phyloP scores from a whole-genome alignment of 169 alveolate species.

The Plasmodium chabaudi region DNA sequence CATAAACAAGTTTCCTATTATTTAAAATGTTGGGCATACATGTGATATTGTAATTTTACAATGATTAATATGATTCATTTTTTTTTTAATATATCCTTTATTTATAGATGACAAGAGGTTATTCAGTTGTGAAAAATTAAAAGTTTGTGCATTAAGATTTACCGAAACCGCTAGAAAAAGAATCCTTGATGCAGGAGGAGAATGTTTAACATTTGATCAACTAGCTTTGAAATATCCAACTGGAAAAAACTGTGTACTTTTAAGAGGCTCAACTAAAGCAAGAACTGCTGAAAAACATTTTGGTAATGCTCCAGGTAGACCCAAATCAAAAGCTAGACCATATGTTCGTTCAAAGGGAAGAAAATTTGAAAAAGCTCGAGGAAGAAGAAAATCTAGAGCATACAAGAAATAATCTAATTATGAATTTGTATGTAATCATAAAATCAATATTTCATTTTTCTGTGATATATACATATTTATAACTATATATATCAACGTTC shows the following conservation, averaged over 20 bases:
- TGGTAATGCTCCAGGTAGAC: conserved; percentile 96
- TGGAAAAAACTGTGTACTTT: conserved; percentile 94
- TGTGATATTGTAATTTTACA: not conserved
- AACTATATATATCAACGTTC: not conserved
- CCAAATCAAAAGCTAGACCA: conserved; percentile 93
- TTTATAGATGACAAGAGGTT: conserved; percentile 91
- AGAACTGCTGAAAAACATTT: conserved; percentile 96
- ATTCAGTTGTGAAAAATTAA: conserved; percentile 90
- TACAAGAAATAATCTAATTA: conserved; percentile 82
- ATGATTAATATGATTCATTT: not conserved
- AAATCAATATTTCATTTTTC: conserved; percentile 41
- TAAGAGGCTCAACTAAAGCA: conserved; percentile 96
- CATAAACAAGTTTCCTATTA: not conserved
- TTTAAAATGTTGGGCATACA: not conserved
- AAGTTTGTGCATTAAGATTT: conserved; percentile 97
- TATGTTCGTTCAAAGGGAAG: conserved; percentile 94
- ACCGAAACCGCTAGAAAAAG: conserved; percentile 98
- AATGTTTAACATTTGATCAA: conserved; percentile 97
- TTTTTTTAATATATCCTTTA: not conserved
- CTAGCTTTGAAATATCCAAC: conserved; percentile 94
- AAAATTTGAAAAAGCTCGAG: conserved; percentile 95
- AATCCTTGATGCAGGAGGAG: conserved; percentile 97
- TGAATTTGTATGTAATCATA: conserved; percentile 23
- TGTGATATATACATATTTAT: conserved; percentile 36
- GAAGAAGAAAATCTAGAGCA: conserved; percentile 93